phyloP scores from a whole-genome alignment of 2,329 filamentous ascomycete genomes.

The Cadophora gregata region DNA sequence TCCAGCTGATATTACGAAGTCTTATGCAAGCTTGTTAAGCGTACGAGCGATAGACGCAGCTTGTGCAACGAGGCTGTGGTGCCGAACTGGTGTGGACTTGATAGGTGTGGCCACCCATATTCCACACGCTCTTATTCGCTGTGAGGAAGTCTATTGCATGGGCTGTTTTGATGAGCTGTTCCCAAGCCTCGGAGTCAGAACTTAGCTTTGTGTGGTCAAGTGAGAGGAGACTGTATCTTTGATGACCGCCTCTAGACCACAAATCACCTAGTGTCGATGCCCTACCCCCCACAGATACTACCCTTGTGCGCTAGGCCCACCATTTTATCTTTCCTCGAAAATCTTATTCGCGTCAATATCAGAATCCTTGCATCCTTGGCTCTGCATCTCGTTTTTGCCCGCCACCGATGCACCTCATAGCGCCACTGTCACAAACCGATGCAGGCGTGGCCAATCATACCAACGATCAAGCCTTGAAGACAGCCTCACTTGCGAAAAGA shows the following conservation, averaged over 20 bases:
- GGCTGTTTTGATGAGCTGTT: constrained; percentile 19
- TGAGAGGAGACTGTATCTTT: not conserved
- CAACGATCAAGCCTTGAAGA: constrained; percentile 24
- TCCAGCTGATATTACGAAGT: constrained; percentile 21
- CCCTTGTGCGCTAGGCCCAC: constrained; percentile 18
- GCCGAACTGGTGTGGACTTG: not conserved
- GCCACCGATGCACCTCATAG: constrained; percentile 32
- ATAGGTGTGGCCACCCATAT: constrained; percentile 11
- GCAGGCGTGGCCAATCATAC: constrained; percentile 13
- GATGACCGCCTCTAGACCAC: constrained; percentile 16
- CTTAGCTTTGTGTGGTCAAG: not conserved
- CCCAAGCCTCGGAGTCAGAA: not conserved
- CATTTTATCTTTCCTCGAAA: constrained; percentile 8
- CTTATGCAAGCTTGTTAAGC: constrained; percentile 33
- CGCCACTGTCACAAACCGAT: constrained; percentile 32
- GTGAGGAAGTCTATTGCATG: not conserved
- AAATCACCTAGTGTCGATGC: constrained; percentile 8
- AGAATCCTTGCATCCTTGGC: constrained; percentile 14
- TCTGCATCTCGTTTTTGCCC: constrained; percentile 23
- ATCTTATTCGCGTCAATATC: constrained; percentile 23
- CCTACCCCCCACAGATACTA: not conserved
- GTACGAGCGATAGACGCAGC: constrained; percentile 35
- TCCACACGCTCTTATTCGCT: constrained; percentile 13
- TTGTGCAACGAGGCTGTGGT: constrained; percentile 41
- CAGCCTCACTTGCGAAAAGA: constrained; percentile 34